Evolutionary conservation across 345 rosid species (phyloP).

Genomic region (Alliaria petiolata): DNA sequence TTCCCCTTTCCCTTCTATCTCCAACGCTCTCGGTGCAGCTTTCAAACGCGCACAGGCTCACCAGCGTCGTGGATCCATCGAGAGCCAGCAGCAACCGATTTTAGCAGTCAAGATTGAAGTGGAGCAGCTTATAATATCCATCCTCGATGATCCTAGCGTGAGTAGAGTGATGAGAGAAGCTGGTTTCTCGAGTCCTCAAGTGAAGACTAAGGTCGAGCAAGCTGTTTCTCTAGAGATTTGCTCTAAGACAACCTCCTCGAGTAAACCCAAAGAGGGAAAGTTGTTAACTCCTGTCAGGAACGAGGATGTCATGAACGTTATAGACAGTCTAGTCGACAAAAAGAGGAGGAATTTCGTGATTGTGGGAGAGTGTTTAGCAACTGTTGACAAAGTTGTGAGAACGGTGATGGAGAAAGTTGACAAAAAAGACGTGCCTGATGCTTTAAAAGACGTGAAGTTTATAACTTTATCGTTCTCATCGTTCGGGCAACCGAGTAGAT

Average conservation of each 20-base stretch:
- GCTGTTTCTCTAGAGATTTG: constrained; percentile 57
- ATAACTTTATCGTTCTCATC: constrained; percentile 46
- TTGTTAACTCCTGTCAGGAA: constrained; percentile 27
- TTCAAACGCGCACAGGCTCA: constrained; percentile 99
- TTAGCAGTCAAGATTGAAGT: constrained; percentile 87
- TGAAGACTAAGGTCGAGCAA: constrained; percentile 79
- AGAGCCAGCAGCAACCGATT: constrained; percentile 88
- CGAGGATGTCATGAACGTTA: constrained; percentile 64
- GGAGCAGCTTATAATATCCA: constrained; percentile 86
- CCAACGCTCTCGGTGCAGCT: constrained; percentile 94
- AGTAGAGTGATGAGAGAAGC: constrained; percentile 99
- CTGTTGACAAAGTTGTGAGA: constrained; percentile 50
- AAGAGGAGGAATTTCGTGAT: constrained; percentile 52
- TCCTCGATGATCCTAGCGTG: constrained; percentile 93
- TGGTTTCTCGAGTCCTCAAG: constrained; percentile 88
- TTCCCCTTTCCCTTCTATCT: constrained; percentile 66
- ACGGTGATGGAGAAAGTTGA: constrained; percentile 60
- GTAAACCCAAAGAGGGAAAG: constrained; percentile 47
- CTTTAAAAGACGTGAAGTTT: constrained; percentile 54
- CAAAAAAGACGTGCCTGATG: constrained; percentile 55
- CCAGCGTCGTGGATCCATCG: constrained; percentile 86
- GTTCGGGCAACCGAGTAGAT: constrained; percentile 46
- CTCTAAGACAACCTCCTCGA: constrained; percentile 40
- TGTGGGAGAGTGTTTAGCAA: constrained; percentile 67
- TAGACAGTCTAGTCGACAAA: constrained; percentile 48